Percentiles rank a stretch among this genome's conserved stretches.
These are phyloP conservation scores for Sphaerulina vaccinii DNA, from an alignment of 2,329 filamentous ascomycete genomes.

Conservation along the genomic window DNA sequence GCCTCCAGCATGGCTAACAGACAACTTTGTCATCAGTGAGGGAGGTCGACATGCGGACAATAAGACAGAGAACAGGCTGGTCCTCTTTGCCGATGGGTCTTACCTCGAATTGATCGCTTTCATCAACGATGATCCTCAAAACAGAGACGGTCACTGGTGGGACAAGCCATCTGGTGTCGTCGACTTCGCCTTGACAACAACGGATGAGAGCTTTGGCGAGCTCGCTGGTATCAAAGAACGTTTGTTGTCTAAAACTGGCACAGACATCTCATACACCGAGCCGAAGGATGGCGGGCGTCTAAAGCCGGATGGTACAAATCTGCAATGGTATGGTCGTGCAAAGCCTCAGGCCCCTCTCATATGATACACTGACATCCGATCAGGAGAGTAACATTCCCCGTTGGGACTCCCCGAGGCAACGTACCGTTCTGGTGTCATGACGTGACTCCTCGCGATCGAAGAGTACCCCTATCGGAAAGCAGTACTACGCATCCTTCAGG, in stretches of 20 bases:
- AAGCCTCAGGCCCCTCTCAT: neutral
- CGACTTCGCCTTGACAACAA: slow-evolving; percentile 60
- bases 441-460: slow-evolving; percentile 54
- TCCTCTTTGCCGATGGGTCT: slow-evolving; percentile 61
- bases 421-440: slow-evolving; percentile 68
- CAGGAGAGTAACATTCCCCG: slow-evolving; percentile 51
- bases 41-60: slow-evolving; percentile 63
- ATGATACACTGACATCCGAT: slow-evolving; percentile 1
- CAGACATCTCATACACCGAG: slow-evolving; percentile 48
- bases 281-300: slow-evolving; percentile 55
- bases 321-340: slow-evolving; percentile 52
- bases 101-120: slow-evolving; percentile 69
- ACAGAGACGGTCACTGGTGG: slow-evolving; percentile 58
- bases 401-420: slow-evolving; percentile 47
- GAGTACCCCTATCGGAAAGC: slow-evolving; percentile 51
- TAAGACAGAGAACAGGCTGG: slow-evolving; percentile 61
- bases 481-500: slow-evolving; percentile 52
- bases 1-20: slow-evolving; percentile 52
- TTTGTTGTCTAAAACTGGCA: slow-evolving; percentile 22
- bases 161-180: slow-evolving; percentile 51
- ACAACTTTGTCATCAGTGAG: slow-evolving; percentile 57
- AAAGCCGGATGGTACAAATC: slow-evolving; percentile 54
- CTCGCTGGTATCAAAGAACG: slow-evolving; percentile 24
- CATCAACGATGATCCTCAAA: slow-evolving; percentile 46
- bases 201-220: slow-evolving; percentile 21